Evolutionary conservation across 2,329 filamentous ascomycete species (phyloP), one percentile per base, ranked within the genome.

Genomic region (Mollisia scopiformis): DNA sequence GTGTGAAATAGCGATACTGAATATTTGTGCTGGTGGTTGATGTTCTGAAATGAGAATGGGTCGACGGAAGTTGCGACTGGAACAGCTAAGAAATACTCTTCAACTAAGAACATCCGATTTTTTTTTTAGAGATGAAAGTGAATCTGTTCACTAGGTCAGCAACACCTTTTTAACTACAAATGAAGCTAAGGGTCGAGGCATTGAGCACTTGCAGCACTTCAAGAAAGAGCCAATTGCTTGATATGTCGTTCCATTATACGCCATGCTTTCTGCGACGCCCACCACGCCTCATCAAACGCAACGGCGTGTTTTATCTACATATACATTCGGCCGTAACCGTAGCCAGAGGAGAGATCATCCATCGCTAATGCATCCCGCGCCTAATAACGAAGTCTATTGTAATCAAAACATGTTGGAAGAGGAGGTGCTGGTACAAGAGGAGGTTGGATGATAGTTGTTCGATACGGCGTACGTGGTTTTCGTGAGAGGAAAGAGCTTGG

Each of bases 291-390:
- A n/a, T 39, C 59, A 64, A 39, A 21, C 59, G 59, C 58, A 53
- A 59, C 23, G 46, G 57, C 55, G 51, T 58, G 57, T 55, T 43
- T 65, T 63, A 61, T 72, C 67, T 73, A 73, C 72, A 68, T 73
- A 59, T 73, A 74, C 72, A 73, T 62, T 66, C 59, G 62, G 61
- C 59, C 66, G 55, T 46, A 62, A 58, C 62, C 65, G 72, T 46
- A 62, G 59, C 62, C 65, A 72, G 72, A 73, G 72, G 69, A 72
- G 72, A 73, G 71, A 69, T 73, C 65, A 67, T 71, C 67, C 71
- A 64, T 72, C 72, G 70, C 70, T 73, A 66, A 74, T 74, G 72
- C 71, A 73, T 66, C 62, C 67, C 64, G 57, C 63, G 64, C 67
- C 69, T 66, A 68, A 64, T 66, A 68, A 62, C 70, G n/a, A n/a